phyloP scores from a whole-genome alignment of 2,329 filamentous ascomycete species.

The Boeremia exigua region DNA sequence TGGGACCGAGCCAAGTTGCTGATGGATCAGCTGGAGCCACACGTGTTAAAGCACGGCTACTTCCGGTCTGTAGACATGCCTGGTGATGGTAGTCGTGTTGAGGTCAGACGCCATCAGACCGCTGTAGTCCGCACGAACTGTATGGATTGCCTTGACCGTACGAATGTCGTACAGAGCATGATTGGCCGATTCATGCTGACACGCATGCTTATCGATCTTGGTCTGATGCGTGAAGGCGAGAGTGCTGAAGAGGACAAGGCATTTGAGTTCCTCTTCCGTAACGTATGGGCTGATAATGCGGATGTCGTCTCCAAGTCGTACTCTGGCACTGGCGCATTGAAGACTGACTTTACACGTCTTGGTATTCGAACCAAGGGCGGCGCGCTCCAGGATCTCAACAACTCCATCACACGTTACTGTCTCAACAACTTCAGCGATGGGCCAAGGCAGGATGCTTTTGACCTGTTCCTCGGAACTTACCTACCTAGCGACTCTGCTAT shows the following conservation, averaged over 20 bases:
- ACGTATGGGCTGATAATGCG: constrained; percentile 98
- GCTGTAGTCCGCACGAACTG: constrained; percentile 97
- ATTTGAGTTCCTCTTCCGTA: constrained; percentile 93
- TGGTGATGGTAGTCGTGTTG: constrained; percentile 73
- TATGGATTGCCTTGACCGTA: constrained; percentile 98
- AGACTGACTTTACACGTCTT: constrained; percentile 97
- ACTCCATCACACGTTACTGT: constrained; percentile 87
- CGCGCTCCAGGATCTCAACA: constrained; percentile 82
- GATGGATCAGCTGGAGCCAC: constrained; percentile 79
- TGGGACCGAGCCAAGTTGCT: constrained; percentile 92
- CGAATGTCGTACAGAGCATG: constrained; percentile 98
- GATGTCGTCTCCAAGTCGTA: constrained; percentile 93
- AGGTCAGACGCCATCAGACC: constrained; percentile 80
- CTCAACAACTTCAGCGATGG: constrained; percentile 96
- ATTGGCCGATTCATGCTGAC: constrained; percentile 88
- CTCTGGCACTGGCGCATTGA: constrained; percentile 94
- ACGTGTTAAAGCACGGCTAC: constrained; percentile 81
- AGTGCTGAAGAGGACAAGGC: constrained; percentile 78
- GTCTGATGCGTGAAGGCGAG: constrained; percentile 77
- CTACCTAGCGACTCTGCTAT: constrained; percentile 74
- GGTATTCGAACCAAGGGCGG: constrained; percentile 86
- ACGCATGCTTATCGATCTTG: constrained; percentile 84
- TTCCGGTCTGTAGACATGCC: constrained; percentile 91
- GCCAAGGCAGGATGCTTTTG: constrained; percentile 91
- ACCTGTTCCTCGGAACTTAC: constrained; percentile 89